Evolutionary conservation across 164 flowering plant genomes (phyloP), one percentile per base, ranked within the genome.

Genomic region (Santalum album): DNA sequence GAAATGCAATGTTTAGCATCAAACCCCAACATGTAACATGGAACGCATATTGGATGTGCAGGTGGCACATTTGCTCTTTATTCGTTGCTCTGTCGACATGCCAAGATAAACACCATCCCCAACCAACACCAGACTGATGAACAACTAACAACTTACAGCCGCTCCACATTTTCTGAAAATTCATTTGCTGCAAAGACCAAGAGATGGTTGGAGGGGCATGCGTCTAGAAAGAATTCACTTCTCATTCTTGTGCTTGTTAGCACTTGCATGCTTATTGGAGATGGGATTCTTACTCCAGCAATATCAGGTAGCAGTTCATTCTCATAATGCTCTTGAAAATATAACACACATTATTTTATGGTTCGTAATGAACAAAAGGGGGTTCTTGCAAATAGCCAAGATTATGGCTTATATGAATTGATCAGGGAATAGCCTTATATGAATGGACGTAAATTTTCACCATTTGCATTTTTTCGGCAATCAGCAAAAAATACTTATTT

Each of bases 21-120:
- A n/a, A n/a, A n/a, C n/a, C n/a, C n/a, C n/a, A n/a, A n/a, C n/a
- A n/a, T n/a, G n/a, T n/a, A n/a, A n/a, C n/a, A n/a, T n/a, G n/a
- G n/a, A n/a, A n/a, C n/a, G n/a, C n/a, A n/a, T n/a, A 25, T 12
- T 34, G 3, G 6, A 62, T 34, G 14, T 64, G 63, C 76, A 91
- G 98, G 98, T 45, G 98, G 98, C 29, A 88, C 96, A 32, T 88
- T 88, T 80, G 96, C 98, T 42, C 84, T 89, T 49, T 90, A 92
- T 70, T 84, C 96, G 1, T 72, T 91, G 62, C 86, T 91, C n/a
- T 86, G 98, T 62, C 80, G 96, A 51, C 98, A 91, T 78, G 98
- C 96, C 38, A 84, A 78, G 48, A 60, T 86, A 49, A 84, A 71
- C 35, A 88, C 88, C 25, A 88, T 91, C 34, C 98, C 95, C 0